Base-by-base conservation (phyloP, 225 moss, liverwort and hornwort species). In the Physcomitrium patens region DNA sequence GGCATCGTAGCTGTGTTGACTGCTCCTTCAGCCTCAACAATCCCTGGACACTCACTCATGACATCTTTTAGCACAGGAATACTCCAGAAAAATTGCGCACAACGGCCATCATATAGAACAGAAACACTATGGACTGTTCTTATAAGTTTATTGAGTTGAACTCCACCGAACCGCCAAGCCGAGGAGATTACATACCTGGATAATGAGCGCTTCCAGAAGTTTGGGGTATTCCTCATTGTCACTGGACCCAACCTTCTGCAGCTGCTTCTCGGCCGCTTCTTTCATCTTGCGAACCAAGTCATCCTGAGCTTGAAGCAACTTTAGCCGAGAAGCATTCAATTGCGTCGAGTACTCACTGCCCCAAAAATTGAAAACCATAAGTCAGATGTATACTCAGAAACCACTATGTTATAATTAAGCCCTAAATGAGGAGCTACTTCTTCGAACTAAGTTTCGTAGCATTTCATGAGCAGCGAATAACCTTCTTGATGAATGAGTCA, bases 291-390 rank as follows among this genome's bases (percentile, higher is more conserved):
- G 77, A 58, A 92, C 90, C 49, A 92, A 61, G 63, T 92, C 92
- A 82, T 92, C 88, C 69, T 90, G 92, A 56, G 92, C 88, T 83
- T 90, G 90, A 77, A 90, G 73, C 65, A 92, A 76, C 81, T 90
- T 92, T 73, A 92, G 81, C 26, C 90, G 90, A 10, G 92, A 86
- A 31, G 88, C 82, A 47, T 92, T 92, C 79, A 92, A 76, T 63
- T 92, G 92, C 16, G 88, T 90, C n/a, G 92, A 92, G 47, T 86
- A 90, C 76, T 92, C 92, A 71, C 89, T 89, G 74, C n/a, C 7
- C 69, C 37, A 66, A 56, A 12, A 55, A 67, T 1, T 4, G 2
- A 53, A 47, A 46, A 53, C 61, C 1, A 53, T 15, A 52, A 51
- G n/a, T 53, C 28, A 66, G 63, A 16, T 20, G 1, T 26, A 23